Percentiles rank a stretch among this genome's conserved stretches.
phyloP scores from a whole-genome alignment of 2,329 filamentous ascomycete genomes.

The Talaromyces atroroseus region DNA sequence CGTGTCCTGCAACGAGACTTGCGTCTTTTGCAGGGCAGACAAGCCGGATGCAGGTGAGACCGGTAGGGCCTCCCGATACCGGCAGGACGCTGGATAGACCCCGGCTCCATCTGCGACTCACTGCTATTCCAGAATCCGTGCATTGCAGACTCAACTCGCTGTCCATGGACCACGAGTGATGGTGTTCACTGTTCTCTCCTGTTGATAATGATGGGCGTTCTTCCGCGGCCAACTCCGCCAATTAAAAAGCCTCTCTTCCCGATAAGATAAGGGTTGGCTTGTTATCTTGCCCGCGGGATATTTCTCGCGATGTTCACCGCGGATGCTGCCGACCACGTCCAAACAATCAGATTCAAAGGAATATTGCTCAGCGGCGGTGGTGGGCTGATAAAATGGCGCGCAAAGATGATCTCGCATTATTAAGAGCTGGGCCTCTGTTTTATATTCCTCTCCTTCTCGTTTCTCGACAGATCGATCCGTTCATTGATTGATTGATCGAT shows the following conservation, averaged over 20 bases:
- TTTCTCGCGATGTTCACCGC: background rate
- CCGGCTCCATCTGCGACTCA: background rate
- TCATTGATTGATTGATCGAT: background rate
- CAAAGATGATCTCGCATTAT: background rate
- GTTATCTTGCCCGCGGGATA: background rate
- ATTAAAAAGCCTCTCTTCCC: background rate
- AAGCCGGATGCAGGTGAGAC: conserved; percentile 51
- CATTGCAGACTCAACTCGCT: background rate
- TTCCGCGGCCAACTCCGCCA: conserved; percentile 1
- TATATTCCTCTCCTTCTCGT: background rate
- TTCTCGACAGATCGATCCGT: background rate
- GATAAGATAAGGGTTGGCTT: background rate
- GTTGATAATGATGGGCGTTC: background rate
- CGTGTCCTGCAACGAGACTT: conserved; percentile 52
- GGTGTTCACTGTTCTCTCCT: too few relatives aligned
- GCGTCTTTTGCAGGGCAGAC: conserved; percentile 48
- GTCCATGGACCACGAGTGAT: background rate
- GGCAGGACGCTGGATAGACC: conserved; percentile 7
- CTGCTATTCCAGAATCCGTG: background rate
- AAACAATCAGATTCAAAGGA: background rate
- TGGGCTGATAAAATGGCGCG: background rate
- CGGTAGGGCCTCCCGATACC: conserved; percentile 43
- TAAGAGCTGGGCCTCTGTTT: background rate
- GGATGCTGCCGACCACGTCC: background rate
- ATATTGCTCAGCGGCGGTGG: too few relatives aligned